Conservation (phyloP, 2,329 filamentous ascomycete species). For the Ambrosiella cleistominuta region DNA sequence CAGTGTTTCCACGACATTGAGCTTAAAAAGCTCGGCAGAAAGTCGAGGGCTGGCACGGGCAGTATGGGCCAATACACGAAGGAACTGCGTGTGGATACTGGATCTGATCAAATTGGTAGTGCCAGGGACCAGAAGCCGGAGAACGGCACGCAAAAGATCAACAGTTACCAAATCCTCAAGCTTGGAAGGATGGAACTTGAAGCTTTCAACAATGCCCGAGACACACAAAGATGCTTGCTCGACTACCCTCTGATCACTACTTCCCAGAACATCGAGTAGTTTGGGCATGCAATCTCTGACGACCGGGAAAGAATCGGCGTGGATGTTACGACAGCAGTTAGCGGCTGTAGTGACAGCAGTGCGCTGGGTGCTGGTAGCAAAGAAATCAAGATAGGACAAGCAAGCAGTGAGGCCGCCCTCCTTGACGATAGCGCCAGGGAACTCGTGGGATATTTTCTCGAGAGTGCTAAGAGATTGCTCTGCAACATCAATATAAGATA, state of each 20-base stretch:
- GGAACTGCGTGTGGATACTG: constrained; percentile 89
- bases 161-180: constrained; percentile 84
- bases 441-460: constrained; percentile 94
- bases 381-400: constrained; percentile 90
- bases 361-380: constrained; percentile 88
- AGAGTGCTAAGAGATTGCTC: constrained; percentile 93
- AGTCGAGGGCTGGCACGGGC: constrained; percentile 74
- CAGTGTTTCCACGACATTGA: constrained; percentile 91
- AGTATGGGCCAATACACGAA: constrained; percentile 78
- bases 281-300: constrained; percentile 95
- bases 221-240: constrained; percentile 94
- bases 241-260: constrained; percentile 89
- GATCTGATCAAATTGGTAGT: constrained; percentile 89
- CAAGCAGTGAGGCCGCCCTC: constrained; percentile 94
- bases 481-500: constrained; percentile 90
- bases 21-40: constrained; percentile 80
- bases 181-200: constrained; percentile 72
- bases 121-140: constrained; percentile 76
- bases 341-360: constrained; percentile 94
- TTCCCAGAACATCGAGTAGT: constrained; percentile 71
- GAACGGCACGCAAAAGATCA: constrained; percentile 66
- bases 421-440: constrained; percentile 83
- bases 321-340: constrained; percentile 94
- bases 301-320: constrained; percentile 79
- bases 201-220: constrained; percentile 90